phyloP scores from a whole-genome alignment of 2,329 filamentous ascomycete species.

The Ciborinia camelliae region DNA sequence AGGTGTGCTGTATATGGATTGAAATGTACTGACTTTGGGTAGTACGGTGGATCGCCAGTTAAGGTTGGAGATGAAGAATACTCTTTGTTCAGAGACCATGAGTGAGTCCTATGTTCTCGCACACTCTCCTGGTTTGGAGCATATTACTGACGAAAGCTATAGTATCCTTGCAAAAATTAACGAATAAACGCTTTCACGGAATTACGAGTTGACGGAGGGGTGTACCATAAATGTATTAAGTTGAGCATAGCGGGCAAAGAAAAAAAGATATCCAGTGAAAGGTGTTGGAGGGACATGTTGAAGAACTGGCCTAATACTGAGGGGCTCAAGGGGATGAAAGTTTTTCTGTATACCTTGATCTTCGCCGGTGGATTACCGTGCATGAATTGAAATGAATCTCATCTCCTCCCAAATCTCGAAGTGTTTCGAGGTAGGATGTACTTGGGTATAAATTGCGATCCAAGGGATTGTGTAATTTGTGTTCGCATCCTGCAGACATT shows the following conservation, averaged over 20 bases:
- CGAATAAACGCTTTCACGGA: slow-evolving; percentile 61
- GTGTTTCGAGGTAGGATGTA: not conserved
- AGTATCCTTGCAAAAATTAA: slow-evolving; percentile 99
- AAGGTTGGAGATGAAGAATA: slow-evolving; percentile 98
- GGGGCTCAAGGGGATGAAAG: slow-evolving; percentile 2
- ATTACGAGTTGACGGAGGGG: slow-evolving; percentile 14
- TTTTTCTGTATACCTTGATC: slow-evolving; percentile 22
- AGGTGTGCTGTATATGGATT: not conserved
- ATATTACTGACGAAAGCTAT: slow-evolving; percentile 20
- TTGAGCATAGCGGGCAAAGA: slow-evolving; percentile 27
- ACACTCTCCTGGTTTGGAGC: not conserved
- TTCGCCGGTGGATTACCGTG: slow-evolving; percentile 18
- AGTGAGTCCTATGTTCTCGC: slow-evolving; percentile 61
- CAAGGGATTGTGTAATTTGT: slow-evolving; percentile 13
- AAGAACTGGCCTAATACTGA: slow-evolving; percentile 11
- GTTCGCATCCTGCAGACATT: not conserved
- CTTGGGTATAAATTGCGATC: not conserved
- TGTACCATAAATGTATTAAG: slow-evolving; percentile 34
- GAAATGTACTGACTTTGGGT: slow-evolving; percentile 33
- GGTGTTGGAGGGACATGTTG: slow-evolving; percentile 8
- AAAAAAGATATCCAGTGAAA: slow-evolving; percentile 15
- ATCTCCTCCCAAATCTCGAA: slow-evolving; percentile 22
- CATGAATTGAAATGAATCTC: slow-evolving; percentile 29
- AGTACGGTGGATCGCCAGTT: slow-evolving; percentile 92
- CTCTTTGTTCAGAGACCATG: slow-evolving; percentile 93